phyloP scores from a whole-genome alignment of 805 yeast species.

The Candida vartiovaarae region DNA sequence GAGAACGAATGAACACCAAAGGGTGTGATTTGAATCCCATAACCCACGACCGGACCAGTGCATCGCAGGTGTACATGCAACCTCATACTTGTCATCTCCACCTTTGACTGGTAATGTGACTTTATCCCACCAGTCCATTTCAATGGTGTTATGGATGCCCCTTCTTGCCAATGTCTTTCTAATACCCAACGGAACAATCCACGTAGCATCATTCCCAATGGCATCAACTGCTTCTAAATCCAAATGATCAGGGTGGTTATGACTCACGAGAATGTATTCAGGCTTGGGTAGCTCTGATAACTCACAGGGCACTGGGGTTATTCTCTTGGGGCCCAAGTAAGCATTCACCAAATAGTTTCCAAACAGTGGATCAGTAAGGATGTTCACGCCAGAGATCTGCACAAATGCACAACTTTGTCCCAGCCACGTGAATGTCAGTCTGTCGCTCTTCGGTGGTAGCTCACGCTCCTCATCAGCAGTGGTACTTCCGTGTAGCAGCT shows the following conservation, averaged over 20 bases:
- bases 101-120: constrained; percentile 31
- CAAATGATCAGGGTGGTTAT: constrained; percentile 93
- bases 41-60: constrained; percentile 92
- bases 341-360: constrained; percentile 54
- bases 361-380: constrained; percentile 84
- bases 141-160: constrained; percentile 58
- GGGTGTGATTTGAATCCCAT: constrained; percentile 69
- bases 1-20: constrained; percentile 87
- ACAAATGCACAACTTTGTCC: constrained; percentile 86
- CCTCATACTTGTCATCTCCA: constrained; percentile 50
- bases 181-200: constrained; percentile 88
- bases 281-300: constrained; percentile 59
- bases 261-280: constrained; percentile 74
- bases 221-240: constrained; percentile 51
- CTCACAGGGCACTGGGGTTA: constrained; percentile 68
- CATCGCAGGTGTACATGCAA: constrained; percentile 90
- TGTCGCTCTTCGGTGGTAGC: constrained; percentile 32
- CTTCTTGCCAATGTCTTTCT: constrained; percentile 47
- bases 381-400: constrained; percentile 62
- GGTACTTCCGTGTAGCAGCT: constrained; percentile 17
- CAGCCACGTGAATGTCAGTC: constrained; percentile 77
- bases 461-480: constrained; percentile 12
- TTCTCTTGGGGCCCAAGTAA: constrained; percentile 73
- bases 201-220: constrained; percentile 55
- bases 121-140: constrained; percentile 92